A percentile compares a stretch with the other conserved stretches of the same genome.
Evolutionary conservation across 805 yeast species (phyloP).

Genomic region (Yarrowia sp.): DNA sequence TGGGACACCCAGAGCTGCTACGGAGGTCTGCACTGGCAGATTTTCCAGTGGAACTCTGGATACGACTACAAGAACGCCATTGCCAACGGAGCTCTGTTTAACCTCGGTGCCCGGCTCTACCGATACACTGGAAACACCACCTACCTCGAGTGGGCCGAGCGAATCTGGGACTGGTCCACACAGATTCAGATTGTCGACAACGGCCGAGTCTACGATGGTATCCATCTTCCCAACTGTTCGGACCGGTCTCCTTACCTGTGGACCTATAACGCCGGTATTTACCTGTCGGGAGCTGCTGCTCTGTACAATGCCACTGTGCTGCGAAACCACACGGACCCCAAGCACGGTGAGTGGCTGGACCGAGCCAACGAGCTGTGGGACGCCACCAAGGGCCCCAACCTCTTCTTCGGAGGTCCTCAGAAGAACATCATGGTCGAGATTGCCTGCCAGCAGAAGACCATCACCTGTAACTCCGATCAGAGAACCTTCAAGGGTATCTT

Average conservation of each 20-base stretch:
- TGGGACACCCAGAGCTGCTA: slow-evolving; percentile 65
- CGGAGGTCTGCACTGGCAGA: slow-evolving; percentile 93
- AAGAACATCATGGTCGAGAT: slow-evolving; percentile 60
- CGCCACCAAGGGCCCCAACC: slow-evolving; percentile 45
- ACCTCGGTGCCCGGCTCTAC: slow-evolving; percentile 77
- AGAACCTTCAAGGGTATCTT: slow-evolving; percentile 70
- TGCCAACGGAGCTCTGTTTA: slow-evolving; percentile 79
- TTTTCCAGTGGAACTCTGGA: slow-evolving; percentile 83
- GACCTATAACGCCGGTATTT: slow-evolving; percentile 71
- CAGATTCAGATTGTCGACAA: slow-evolving; percentile 42
- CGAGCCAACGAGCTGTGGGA: slow-evolving; percentile 50
- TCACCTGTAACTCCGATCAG: slow-evolving; percentile 67
- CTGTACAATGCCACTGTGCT: slow-evolving; percentile 48
- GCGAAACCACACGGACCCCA: slow-evolving; percentile 42
- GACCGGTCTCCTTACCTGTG: slow-evolving; percentile 54
- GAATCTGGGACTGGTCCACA: slow-evolving; percentile 72
- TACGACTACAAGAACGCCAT: slow-evolving; percentile 84
- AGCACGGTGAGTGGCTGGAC: slow-evolving; percentile 55
- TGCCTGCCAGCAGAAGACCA: slow-evolving; percentile 57
- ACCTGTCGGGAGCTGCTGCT: slow-evolving; percentile 67
- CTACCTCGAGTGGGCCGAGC: slow-evolving; percentile 69
- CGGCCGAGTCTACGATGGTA: slow-evolving; percentile 67
- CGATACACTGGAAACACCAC: slow-evolving; percentile 69
- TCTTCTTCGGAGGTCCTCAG: slow-evolving; percentile 43
- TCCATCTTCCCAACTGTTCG: slow-evolving; percentile 50